Conservation (phyloP, 768 basidiomycete genomes). For the Tricholoma bakamatsutake region DNA sequence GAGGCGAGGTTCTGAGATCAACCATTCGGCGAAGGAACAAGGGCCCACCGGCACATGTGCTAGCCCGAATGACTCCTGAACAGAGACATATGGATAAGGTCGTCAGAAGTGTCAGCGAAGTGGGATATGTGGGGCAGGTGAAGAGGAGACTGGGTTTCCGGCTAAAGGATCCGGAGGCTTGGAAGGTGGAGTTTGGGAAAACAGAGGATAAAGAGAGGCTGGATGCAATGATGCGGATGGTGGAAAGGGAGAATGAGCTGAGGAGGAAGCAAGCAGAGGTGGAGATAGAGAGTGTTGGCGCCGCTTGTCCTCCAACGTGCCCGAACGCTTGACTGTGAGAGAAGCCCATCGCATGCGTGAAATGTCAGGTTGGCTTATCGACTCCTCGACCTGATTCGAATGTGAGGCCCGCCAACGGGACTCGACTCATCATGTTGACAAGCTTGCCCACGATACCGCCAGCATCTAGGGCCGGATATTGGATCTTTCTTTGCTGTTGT, state of each 20-base stretch:
- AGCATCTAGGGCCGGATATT: too few species aligned
- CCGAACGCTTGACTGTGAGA: too few species aligned
- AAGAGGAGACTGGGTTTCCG: conserved; percentile 53
- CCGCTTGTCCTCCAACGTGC: too few species aligned
- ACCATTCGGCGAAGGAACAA: conserved; percentile 43
- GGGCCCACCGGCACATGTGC: conserved; percentile 61
- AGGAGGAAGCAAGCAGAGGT: conserved; percentile 7
- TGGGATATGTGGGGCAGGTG: conserved; percentile 63
- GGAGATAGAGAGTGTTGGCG: background rate
- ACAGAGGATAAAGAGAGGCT: conserved; percentile 24
- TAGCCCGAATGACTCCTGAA: conserved; percentile 45
- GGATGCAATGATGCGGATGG: conserved; percentile 17
- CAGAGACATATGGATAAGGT: conserved; percentile 45
- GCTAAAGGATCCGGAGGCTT: conserved; percentile 34
- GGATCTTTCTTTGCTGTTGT: too few species aligned
- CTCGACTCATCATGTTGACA: too few species aligned
- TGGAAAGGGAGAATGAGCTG: conserved; percentile 25
- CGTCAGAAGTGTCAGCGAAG: conserved; percentile 50
- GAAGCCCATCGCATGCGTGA: too few species aligned
- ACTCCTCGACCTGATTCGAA: too few species aligned
- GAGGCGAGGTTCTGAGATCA: conserved; percentile 51
- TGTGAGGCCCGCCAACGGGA: too few species aligned
- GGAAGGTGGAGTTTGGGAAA: conserved; percentile 26
- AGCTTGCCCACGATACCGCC: too few species aligned
- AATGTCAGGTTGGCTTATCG: too few species aligned